Evolutionary conservation across 192 early-diverging fungal genomes (phyloP).

Genomic region (Entomortierella parvispora): DNA sequence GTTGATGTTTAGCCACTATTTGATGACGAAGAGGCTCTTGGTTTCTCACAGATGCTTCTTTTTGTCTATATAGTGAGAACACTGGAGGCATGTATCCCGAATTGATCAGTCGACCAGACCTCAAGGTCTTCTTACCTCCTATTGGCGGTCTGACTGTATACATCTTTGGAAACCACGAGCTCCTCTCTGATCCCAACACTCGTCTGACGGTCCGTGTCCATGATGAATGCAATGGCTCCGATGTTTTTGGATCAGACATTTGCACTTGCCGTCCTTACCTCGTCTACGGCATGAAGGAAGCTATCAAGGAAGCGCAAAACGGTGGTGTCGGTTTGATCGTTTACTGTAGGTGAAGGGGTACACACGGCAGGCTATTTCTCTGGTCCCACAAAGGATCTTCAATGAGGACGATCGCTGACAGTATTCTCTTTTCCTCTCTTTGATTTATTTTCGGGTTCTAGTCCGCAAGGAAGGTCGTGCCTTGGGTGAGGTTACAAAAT

Average conservation of each 20-base stretch:
- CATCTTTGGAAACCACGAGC: constrained; percentile 89
- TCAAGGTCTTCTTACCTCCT: constrained; percentile 94
- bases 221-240: constrained; percentile 96
- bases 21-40: neutral
- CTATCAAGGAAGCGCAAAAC: constrained; percentile 86
- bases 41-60: constrained; percentile 7
- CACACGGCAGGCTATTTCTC: too few species aligned
- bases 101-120: constrained; percentile 90
- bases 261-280: constrained; percentile 87
- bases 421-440: too few species aligned
- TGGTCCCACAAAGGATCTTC: too few species aligned
- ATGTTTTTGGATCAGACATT: constrained; percentile 89
- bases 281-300: constrained; percentile 91
- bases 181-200: constrained; percentile 84
- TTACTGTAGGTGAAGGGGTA: constrained; percentile 73
- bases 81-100: constrained; percentile 97
- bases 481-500: constrained; percentile 95
- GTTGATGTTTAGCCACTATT: too few species aligned
- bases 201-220: constrained; percentile 88
- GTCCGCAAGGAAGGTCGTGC: constrained; percentile 95
- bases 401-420: too few species aligned
- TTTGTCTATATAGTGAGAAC: constrained; percentile 68
- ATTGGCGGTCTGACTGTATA: constrained; percentile 94
- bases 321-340: constrained; percentile 95
- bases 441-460: constrained; percentile 22